Base-by-base conservation (phyloP, 768 basidiomycete species). In the Lenzites betulinus region DNA sequence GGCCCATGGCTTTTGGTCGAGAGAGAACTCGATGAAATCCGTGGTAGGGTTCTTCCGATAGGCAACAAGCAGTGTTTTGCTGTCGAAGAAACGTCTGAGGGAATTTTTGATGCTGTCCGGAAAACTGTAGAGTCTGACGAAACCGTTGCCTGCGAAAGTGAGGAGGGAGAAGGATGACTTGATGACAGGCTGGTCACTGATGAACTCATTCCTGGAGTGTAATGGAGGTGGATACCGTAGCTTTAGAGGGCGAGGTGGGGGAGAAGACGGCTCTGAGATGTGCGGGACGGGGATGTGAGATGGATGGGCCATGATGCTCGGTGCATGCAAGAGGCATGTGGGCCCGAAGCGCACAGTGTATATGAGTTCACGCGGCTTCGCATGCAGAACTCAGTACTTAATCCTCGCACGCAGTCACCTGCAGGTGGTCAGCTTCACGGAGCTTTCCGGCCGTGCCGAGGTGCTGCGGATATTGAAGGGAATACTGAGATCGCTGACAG, bases 1-100 rank as follows among this genome's bases (percentile, higher is more conserved):
- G 36, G 81, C 76, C 90, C 90, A 92, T 44, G 89, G 89, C 73
- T 86, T 90, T 26, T 83, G 84, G 35, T 84, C 80, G 36, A 92
- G 77, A 26, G 78, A 73, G 62, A 90, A 87, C 74, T 92, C 89
- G 71, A 76, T 84, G 58, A 88, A 78, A 64, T 83, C 83, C 48
- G 86, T 82, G 16, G 75, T 64, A 0, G 75, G 62, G 69, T 88
- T 83, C 73, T 90, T 84, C 43, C 85, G 78, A 54, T 78, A 79
- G 52, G 75, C 73, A 44, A 77, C 70, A 28, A 84, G 76, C 67
- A 69, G 73, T 65, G 66, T 75, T 64, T 68, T 77, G 63, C 69
- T 65, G 54, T 87, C 83, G 55, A 91, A 79, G 62, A 85, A 77
- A 53, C 76, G 79, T 52, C 84, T 82, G 30, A 91, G 76, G 57